These are phyloP conservation scores for Hortaea werneckii DNA, from an alignment of 2,329 filamentous ascomycete genomes.

Conservation along the genomic window DNA sequence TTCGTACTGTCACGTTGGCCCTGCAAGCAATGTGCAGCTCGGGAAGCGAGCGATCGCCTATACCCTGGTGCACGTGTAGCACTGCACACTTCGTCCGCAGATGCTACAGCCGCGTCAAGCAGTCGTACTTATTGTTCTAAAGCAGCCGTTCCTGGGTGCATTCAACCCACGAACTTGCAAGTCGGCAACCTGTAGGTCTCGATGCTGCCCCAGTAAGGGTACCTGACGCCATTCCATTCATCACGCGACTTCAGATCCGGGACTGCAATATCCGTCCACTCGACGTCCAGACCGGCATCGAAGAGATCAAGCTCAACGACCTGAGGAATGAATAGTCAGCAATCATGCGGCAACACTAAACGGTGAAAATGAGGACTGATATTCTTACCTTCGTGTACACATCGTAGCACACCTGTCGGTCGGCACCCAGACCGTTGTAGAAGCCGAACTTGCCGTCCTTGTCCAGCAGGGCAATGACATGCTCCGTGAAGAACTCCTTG, in stretches of 20 bases:
- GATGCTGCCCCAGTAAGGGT: conserved; percentile 75
- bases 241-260: conserved; percentile 59
- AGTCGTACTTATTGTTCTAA: too few relatives aligned
- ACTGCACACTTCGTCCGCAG: too few relatives aligned
- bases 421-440: conserved; percentile 74
- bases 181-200: conserved; percentile 65
- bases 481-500: conserved; percentile 77
- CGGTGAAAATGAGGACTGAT: too few relatives aligned
- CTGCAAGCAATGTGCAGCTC: too few relatives aligned
- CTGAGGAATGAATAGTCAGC: too few relatives aligned
- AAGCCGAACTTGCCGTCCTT: conserved; percentile 48
- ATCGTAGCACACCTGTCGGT: conserved; percentile 87
- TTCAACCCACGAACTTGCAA: conserved; percentile 63
- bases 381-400: conserved; percentile 66
- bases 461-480: conserved; percentile 69
- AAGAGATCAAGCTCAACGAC: conserved; percentile 81
- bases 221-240: conserved; percentile 80
- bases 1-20: too few relatives aligned
- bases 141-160: too few relatives aligned
- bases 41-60: too few relatives aligned
- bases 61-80: too few relatives aligned
- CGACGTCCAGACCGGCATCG: conserved; percentile 80
- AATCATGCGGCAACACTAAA: too few relatives aligned
- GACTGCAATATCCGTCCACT: conserved; percentile 71
- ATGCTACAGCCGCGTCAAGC: too few relatives aligned